Conservation (phyloP, 2,329 filamentous ascomycete genomes). For the Aspergillus vadensis region DNA sequence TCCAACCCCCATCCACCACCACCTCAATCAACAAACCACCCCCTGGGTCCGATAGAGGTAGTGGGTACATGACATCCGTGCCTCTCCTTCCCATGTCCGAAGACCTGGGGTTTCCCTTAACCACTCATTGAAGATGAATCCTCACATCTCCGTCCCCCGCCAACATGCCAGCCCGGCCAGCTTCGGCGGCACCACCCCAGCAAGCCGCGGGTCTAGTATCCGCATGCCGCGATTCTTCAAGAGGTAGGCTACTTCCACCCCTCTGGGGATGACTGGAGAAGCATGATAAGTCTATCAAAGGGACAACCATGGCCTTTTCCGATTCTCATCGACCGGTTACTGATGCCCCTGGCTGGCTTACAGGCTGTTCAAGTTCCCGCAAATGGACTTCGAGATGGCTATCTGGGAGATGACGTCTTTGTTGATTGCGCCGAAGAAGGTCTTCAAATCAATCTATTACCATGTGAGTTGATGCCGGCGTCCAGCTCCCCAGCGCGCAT, state of each 20-base stretch:
- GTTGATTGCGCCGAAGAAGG: constrained; percentile 69
- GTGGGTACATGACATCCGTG: constrained; percentile 53
- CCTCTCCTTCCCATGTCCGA: constrained; percentile 3
- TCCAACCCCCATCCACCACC: no score
- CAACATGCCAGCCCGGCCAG: constrained; percentile 57
- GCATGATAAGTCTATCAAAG: not conserved
- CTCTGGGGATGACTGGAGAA: not conserved
- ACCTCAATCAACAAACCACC: no score
- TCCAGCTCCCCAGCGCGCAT: not conserved
- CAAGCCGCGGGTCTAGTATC: constrained; percentile 54
- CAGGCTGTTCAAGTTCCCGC: constrained; percentile 69
- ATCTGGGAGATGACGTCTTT: constrained; percentile 72
- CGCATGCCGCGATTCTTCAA: constrained; percentile 69
- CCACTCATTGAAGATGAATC: constrained; percentile 52
- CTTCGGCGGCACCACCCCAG: constrained; percentile 55
- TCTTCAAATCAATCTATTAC: constrained; percentile 71
- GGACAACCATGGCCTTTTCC: not conserved
- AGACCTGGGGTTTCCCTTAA: constrained; percentile 7
- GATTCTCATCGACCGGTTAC: not conserved
- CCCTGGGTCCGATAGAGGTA: constrained; percentile 74
- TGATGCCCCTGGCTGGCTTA: constrained; percentile 16
- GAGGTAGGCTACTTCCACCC: constrained; percentile 42
- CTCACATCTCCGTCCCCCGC: constrained; percentile 61
- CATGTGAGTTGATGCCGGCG: constrained; percentile 53
- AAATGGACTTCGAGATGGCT: constrained; percentile 75